Evolutionary conservation across 2,329 filamentous ascomycete genomes (phyloP).

Genomic region (Penicillium occitanis): DNA sequence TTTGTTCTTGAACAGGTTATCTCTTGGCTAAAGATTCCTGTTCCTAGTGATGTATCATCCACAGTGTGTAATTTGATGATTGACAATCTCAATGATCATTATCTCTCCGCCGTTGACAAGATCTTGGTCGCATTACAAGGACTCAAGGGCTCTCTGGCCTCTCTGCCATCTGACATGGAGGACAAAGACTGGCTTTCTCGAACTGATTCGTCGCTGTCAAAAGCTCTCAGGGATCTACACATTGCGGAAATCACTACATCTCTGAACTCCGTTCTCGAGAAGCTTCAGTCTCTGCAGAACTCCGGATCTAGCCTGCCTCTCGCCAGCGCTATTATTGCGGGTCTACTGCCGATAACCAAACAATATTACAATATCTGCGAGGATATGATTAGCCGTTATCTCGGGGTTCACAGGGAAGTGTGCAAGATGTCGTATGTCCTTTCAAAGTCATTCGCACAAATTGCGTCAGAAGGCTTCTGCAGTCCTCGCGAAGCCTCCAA

Average conservation of each 20-base stretch:
- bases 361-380: slow-evolving; percentile 68
- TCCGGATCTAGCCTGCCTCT: slow-evolving; percentile 44
- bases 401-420: slow-evolving; percentile 66
- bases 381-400: slow-evolving; percentile 58
- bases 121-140: slow-evolving; percentile 79
- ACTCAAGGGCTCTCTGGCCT: slow-evolving; percentile 57
- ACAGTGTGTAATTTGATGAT: slow-evolving; percentile 30
- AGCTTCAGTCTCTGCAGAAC: slow-evolving; percentile 48
- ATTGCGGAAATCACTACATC: slow-evolving; percentile 54
- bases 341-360: slow-evolving; percentile 68
- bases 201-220: slow-evolving; percentile 54
- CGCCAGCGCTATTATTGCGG: slow-evolving; percentile 60
- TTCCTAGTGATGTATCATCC: slow-evolving; percentile 20
- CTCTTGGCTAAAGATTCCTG: slow-evolving; percentile 58
- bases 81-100: slow-evolving; percentile 55
- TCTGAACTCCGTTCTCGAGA: slow-evolving; percentile 47
- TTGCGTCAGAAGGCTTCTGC: slow-evolving; percentile 86
- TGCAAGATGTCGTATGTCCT: slow-evolving; percentile 75
- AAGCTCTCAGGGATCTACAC: slow-evolving; percentile 60
- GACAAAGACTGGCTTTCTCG: slow-evolving; percentile 63
- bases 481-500: slow-evolving; percentile 77
- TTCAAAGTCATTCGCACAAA: slow-evolving; percentile 72
- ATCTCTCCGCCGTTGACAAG: slow-evolving; percentile 68
- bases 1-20: slow-evolving; percentile 67
- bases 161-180: slow-evolving; percentile 60